Percentiles rank a stretch among this genome's conserved stretches.
Evolutionary conservation across 805 yeast species (phyloP).

Genomic region (Candida coleopterorum): DNA sequence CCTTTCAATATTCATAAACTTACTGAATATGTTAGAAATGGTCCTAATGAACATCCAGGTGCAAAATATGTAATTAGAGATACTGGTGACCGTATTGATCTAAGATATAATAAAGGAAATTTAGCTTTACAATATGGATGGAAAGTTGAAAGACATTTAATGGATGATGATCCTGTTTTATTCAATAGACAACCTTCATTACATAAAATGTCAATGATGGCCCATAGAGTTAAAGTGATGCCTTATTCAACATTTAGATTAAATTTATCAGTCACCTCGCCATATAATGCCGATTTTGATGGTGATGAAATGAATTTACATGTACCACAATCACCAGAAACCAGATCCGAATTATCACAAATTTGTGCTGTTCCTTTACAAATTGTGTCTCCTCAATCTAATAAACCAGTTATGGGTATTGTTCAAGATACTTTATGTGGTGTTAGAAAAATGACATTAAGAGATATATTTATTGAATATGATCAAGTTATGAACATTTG

Average conservation of each 20-base stretch:
- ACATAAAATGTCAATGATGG: conserved; percentile 99
- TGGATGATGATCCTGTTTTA: conserved; percentile 96
- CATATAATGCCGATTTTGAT: conserved; percentile 99
- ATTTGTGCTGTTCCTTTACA: conserved; percentile 96
- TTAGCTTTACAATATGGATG: conserved; percentile 97
- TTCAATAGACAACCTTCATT: conserved; percentile 99
- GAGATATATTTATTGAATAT: conserved; percentile 83
- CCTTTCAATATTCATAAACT: conserved; percentile 93
- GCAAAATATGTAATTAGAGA: conserved; percentile 98
- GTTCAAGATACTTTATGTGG: conserved; percentile 99
- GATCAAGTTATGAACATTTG: conserved; percentile 95
- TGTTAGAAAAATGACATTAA: conserved; percentile 87
- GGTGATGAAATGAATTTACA: conserved; percentile 99
- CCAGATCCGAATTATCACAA: conserved; percentile 92
- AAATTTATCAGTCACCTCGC: conserved; percentile 95
- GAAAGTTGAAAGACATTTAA: conserved; percentile 97
- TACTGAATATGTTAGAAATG: conserved; percentile 91
- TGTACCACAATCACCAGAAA: conserved; percentile 97
- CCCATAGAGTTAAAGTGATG: conserved; percentile 97
- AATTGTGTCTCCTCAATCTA: conserved; percentile 97
- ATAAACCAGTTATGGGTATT: conserved; percentile 99
- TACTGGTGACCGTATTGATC: conserved; percentile 97
- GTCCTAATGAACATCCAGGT: conserved; percentile 99
- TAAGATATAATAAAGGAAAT: conserved; percentile 96
- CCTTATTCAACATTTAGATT: conserved; percentile 97